Percentiles rank a stretch among this genome's conserved stretches.
phyloP scores from a whole-genome alignment of 768 basidiomycete genomes.

The Trametes cubensis region DNA sequence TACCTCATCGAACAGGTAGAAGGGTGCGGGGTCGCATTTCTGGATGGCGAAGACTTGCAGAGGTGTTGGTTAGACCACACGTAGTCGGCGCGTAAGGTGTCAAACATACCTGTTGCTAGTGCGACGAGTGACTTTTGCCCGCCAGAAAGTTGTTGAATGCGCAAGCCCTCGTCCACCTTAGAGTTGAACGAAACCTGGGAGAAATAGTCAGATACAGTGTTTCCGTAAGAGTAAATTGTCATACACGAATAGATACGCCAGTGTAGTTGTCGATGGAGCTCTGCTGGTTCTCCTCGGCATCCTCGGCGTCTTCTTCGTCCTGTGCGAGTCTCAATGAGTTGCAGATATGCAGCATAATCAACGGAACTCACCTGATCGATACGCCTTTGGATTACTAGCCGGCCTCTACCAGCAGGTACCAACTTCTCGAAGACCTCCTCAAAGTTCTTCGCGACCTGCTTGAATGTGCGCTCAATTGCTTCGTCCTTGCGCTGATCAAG shows the following conservation, averaged over 20 bases:
- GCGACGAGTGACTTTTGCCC: slow-evolving; percentile 98
- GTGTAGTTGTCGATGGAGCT: slow-evolving; percentile 91
- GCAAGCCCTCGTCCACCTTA: slow-evolving; percentile 93
- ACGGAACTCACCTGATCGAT: slow-evolving; percentile 70
- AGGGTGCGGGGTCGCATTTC: slow-evolving; percentile 98
- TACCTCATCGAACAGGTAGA: slow-evolving; percentile 98
- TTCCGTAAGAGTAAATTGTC: background rate
- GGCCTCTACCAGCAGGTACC: slow-evolving; percentile 90
- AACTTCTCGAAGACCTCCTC: slow-evolving; percentile 96
- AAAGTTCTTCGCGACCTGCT: slow-evolving; percentile 96
- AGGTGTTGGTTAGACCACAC: background rate
- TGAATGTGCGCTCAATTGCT: slow-evolving; percentile 97
- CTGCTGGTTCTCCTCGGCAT: slow-evolving; percentile 71
- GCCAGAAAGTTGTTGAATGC: slow-evolving; percentile 95
- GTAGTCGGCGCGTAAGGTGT: background rate
- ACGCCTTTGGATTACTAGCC: slow-evolving; percentile 89
- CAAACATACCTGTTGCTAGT: slow-evolving; percentile 75
- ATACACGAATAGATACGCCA: slow-evolving; percentile 91
- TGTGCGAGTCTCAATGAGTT: slow-evolving; percentile 27
- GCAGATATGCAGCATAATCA: background rate
- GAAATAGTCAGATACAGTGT: slow-evolving; percentile 5
- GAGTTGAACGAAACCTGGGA: slow-evolving; percentile 96
- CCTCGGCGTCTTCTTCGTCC: slow-evolving; percentile 77
- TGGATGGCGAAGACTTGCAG: slow-evolving; percentile 91
- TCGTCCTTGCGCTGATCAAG: slow-evolving; percentile 98